Conservation (phyloP, 768 basidiomycete genomes). For the Podaxis carcinomalis region DNA sequence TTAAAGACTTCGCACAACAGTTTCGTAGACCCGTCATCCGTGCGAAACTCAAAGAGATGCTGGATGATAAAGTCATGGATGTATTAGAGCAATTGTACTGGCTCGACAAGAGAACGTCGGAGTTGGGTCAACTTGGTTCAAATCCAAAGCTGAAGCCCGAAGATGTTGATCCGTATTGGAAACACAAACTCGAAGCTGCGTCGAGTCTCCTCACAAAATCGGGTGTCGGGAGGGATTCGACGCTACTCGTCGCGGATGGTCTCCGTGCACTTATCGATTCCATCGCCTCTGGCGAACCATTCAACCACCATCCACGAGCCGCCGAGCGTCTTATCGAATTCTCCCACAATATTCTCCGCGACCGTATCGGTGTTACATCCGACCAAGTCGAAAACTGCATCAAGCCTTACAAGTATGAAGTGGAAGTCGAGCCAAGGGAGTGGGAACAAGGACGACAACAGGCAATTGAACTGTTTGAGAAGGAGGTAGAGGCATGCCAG, state of each 20-base stretch:
- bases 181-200: conserved; percentile 94
- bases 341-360: conserved; percentile 88
- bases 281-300: conserved; percentile 86
- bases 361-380: conserved; percentile 89
- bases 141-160: conserved; percentile 69
- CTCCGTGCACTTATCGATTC: conserved; percentile 86
- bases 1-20: conserved; percentile 79
- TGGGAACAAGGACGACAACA: conserved; percentile 84
- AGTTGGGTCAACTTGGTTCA: conserved; percentile 66
- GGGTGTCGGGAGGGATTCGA: conserved; percentile 92
- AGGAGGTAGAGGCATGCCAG: conserved; percentile 83
- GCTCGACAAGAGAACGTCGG: conserved; percentile 81
- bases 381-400: conserved; percentile 99
- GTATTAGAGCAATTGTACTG: conserved; percentile 97
- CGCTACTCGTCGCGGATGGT: conserved; percentile 91
- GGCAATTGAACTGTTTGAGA: conserved; percentile 76
- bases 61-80: conserved; percentile 96
- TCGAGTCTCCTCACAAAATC: conserved; percentile 92
- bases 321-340: conserved; percentile 89
- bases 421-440: conserved; percentile 89
- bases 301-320: conserved; percentile 84
- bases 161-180: conserved; percentile 88
- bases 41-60: conserved; percentile 82
- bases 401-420: conserved; percentile 98
- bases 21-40: conserved; percentile 91